phyloP scores from a whole-genome alignment of 1,284 basidiomycete genomes.

The Ganoderma leucocontextum region DNA sequence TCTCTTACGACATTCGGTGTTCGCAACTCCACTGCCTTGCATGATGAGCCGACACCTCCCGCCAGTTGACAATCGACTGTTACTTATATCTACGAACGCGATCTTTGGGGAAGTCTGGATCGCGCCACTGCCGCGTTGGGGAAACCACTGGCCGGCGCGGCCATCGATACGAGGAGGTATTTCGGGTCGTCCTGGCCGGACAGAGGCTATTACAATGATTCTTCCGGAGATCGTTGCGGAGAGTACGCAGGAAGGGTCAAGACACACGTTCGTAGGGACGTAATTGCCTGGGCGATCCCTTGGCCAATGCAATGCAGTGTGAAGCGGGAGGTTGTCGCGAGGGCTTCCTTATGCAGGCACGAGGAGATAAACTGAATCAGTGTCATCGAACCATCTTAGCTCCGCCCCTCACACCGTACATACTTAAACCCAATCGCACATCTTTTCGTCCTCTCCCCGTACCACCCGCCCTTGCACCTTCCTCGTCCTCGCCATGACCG shows the following conservation, averaged over 20 bases:
- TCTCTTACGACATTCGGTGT: conserved; percentile 6
- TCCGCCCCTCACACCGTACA: conserved; percentile 38
- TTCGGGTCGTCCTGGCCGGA: neutral
- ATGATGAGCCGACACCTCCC: conserved; percentile 4
- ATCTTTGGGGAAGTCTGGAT: conserved; percentile 22
- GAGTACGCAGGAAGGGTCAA: neutral
- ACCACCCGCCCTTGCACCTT: conserved; percentile 25
- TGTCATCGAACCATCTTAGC: conserved; percentile 39
- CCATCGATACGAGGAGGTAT: conserved; percentile 29
- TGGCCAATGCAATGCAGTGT: conserved; percentile 21
- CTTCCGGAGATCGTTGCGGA: neutral
- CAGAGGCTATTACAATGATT: neutral
- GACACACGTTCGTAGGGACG: conserved; percentile 33
- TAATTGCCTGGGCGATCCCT: conserved; percentile 8
- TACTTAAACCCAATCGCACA: conserved; percentile 23
- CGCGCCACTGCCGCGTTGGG: conserved; percentile 24
- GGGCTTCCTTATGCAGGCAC: neutral
- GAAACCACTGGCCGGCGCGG: conserved; percentile 20
- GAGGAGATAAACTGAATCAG: conserved; percentile 22
- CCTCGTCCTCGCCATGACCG: conserved; percentile 30
- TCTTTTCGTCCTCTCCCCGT: conserved; percentile 24
- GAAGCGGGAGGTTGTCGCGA: conserved; percentile 4
- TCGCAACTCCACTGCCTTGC: neutral
- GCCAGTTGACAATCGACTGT: conserved; percentile 17
- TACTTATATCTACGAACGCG: conserved; percentile 12